Evolutionary conservation across 768 basidiomycete species (phyloP).

Genomic region (Trametes elegans): DNA sequence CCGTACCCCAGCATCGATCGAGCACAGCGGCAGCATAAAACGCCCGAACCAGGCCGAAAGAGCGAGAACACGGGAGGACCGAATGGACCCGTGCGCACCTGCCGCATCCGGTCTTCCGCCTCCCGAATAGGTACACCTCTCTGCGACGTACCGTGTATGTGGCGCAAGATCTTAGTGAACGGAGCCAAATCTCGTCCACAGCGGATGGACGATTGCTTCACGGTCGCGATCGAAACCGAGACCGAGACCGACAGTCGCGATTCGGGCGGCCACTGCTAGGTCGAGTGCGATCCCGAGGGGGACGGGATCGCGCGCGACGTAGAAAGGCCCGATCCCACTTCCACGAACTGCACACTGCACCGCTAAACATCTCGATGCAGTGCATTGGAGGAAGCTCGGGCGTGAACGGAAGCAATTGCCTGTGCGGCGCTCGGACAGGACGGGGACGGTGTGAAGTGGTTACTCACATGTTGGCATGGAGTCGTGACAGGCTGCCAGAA

Average conservation of each 20-base stretch:
- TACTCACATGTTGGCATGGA: conserved; percentile 88
- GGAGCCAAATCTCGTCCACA: neutral
- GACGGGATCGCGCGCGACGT: conserved; percentile 5
- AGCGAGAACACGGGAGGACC: neutral
- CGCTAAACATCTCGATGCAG: neutral
- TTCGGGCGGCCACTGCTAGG: neutral
- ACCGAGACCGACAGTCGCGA: neutral
- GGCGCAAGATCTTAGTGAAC: neutral
- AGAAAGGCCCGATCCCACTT: neutral
- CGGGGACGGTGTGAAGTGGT: conserved; percentile 9
- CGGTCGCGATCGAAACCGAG: neutral
- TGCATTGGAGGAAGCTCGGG: neutral
- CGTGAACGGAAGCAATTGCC: neutral
- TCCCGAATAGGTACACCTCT: conserved; percentile 4
- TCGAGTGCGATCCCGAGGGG: neutral
- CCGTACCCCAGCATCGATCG: conserved; percentile 7
- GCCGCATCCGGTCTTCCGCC: conserved; percentile 1
- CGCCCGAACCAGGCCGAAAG: neutral
- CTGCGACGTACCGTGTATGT: neutral
- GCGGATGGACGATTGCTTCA: neutral
- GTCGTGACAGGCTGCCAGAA: conserved; percentile 88
- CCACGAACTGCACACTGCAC: neutral
- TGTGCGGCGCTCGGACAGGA: neutral
- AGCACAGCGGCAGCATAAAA: neutral
- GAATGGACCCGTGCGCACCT: neutral